Percentiles rank a stretch among this genome's conserved stretches.
Evolutionary conservation across 176 grass and related monocot genomes (phyloP).

Genomic region (Aegilops sharonensis): DNA sequence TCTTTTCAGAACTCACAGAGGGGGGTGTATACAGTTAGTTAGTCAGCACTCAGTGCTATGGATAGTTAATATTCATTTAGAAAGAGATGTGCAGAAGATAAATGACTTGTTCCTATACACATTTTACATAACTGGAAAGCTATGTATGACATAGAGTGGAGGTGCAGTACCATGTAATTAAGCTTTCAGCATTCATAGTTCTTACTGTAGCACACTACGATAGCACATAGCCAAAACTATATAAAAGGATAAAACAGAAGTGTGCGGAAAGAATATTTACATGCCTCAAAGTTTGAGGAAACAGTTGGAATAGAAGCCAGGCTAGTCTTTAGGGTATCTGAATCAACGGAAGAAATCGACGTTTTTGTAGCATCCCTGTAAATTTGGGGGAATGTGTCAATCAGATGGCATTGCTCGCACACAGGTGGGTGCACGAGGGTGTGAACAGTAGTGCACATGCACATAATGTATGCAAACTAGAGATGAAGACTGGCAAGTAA

Average conservation of each 20-base stretch:
- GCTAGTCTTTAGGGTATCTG: slow-evolving; percentile 66
- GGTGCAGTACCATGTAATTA: slow-evolving; percentile 13
- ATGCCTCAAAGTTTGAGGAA: slow-evolving; percentile 93
- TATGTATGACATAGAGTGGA: not conserved
- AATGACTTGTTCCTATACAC: not conserved
- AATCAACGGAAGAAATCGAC: slow-evolving; percentile 46
- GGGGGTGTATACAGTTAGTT: not conserved
- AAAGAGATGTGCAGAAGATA: not conserved
- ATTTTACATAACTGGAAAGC: slow-evolving; percentile 1
- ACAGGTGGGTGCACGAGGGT: not conserved
- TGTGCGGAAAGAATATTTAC: slow-evolving; percentile 5
- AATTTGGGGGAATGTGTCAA: slow-evolving; percentile 35
- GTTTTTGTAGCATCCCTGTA: slow-evolving; percentile 69
- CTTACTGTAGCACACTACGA: not conserved
- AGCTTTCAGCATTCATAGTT: slow-evolving; percentile 14
- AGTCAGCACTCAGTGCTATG: slow-evolving; percentile 7
- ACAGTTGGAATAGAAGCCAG: slow-evolving; percentile 60
- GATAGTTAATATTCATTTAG: not conserved
- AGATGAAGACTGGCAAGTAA: slow-evolving; percentile 22
- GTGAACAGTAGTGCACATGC: not conserved
- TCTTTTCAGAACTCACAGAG: slow-evolving; percentile 13
- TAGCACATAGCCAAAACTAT: slow-evolving; percentile 9
- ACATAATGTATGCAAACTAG: slow-evolving; percentile 15
- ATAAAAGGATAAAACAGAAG: slow-evolving; percentile 21
- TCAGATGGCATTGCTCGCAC: slow-evolving; percentile 26